A percentile compares a stretch with the other conserved stretches of the same genome.
Conservation (phyloP, 306 rosid species). For the Malus asiatica region DNA sequence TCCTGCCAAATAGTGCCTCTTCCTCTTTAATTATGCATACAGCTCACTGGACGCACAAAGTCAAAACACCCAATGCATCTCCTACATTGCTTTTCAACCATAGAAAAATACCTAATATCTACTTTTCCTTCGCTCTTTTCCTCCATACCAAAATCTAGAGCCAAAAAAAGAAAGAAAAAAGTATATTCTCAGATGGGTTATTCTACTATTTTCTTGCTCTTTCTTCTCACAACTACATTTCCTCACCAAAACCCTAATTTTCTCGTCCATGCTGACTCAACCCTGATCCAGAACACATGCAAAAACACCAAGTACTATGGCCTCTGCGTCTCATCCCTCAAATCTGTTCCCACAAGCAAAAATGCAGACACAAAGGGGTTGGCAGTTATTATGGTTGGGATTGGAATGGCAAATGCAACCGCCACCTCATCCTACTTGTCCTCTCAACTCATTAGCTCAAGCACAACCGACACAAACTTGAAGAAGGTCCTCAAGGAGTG, state of each 20-base stretch:
- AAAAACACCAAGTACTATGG: conserved; percentile 57
- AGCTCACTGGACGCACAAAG: conserved; percentile 11
- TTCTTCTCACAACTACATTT: conserved; percentile 25
- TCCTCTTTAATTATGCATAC: conserved; percentile 4
- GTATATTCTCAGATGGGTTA: conserved; percentile 20
- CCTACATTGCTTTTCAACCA: conserved; percentile 2
- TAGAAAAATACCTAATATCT: background rate
- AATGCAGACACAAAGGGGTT: conserved; percentile 63
- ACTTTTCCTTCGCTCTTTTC: background rate
- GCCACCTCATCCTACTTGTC: conserved; percentile 66
- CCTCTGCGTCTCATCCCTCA: conserved; percentile 65
- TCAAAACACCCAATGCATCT: background rate
- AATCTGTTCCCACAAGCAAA: conserved; percentile 54
- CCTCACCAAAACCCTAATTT: background rate
- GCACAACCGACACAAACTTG: conserved; percentile 18
- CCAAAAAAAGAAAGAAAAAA: background rate
- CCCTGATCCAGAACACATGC: conserved; percentile 66
- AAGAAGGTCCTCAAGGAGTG: conserved; percentile 61
- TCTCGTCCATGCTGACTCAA: conserved; percentile 39
- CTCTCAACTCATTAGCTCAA: conserved; percentile 35
- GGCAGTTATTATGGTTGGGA: conserved; percentile 54
- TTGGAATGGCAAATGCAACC: conserved; percentile 61
- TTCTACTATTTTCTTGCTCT: conserved; percentile 19
- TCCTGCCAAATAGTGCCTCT: conserved; percentile 23
- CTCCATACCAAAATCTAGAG: background rate